These are phyloP conservation scores for Vitis hybrid DNA, from an alignment of 177 flowering plant species.

Conservation along the genomic window DNA sequence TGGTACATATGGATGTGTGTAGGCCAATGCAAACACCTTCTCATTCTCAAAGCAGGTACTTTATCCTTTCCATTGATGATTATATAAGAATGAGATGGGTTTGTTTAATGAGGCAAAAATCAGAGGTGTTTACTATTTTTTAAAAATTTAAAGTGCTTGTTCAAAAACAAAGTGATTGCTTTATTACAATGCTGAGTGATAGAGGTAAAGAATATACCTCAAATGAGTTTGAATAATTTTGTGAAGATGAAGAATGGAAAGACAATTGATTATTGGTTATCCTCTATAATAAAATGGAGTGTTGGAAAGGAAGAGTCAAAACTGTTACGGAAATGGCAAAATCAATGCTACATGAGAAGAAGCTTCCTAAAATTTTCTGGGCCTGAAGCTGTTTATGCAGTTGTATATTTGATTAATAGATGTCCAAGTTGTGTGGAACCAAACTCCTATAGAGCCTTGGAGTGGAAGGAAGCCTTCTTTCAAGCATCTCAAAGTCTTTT, in stretches of 20 bases:
- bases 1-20: too few species aligned
- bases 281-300: not conserved
- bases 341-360: not conserved
- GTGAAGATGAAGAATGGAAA: conserved; percentile 1
- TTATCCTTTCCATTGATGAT: too few species aligned
- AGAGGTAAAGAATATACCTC: conserved; percentile 5
- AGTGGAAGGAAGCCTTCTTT: conserved; percentile 5
- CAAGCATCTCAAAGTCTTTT: too few species aligned
- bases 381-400: conserved; percentile 4
- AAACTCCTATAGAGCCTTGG: conserved; percentile 12
- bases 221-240: not conserved
- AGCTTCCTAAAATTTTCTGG: not conserved
- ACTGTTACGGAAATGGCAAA: not conserved
- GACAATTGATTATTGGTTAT: not conserved
- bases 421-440: not conserved
- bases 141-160: conserved; percentile 1
- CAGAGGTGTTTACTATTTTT: not conserved
- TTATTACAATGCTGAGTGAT: not conserved
- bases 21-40: too few species aligned
- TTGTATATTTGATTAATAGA: not conserved
- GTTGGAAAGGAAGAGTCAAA: not conserved
- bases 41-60: too few species aligned
- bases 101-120: not conserved
- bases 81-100: not conserved
- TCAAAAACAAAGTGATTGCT: not conserved